Base-by-base conservation (phyloP, 106 monocot species). In the Allium sativum region DNA sequence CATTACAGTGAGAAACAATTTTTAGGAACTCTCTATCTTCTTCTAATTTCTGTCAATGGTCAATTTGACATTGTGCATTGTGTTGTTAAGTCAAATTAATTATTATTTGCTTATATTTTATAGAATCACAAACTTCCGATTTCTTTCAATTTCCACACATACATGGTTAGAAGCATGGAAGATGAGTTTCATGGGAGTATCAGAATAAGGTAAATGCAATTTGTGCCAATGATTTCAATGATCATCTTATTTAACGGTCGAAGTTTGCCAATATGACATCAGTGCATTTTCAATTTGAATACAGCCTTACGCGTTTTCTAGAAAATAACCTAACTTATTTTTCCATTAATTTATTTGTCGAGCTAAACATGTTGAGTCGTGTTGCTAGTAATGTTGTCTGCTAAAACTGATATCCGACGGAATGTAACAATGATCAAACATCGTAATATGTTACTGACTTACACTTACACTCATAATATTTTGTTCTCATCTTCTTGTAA, bases 81-180 rank as follows among this genome's bases (percentile, higher is more conserved):
- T 31, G 5, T 5, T 31, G 5, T 31, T 13, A 13, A 18, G 0
- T 63, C 40, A 16, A 52, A 52, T 40, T 51, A 12, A 51, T 10
- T 47, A 15, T 56, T 11, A 18, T 15, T 41, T 55, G 67, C 12
- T 68, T 21, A 65, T 31, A 53, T 68, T 78, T 81, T 64, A 1
- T 79, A 92, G 92, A 83, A 87, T 68, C 92, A 92, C 66, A 87
- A 79, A 65, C 63, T 92, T n/a, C 87, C 83, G n/a, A 53, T 66
- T 59, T 79, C 87, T 40, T 92, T 87, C 69, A 65, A 92, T 65
- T 92, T 92, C 60, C 92, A 92, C 19, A 92, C 84, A 47, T 92
- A 84, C 61, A 87, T 92, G 71, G 92, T 92, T 55, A 76, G 92
- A 45, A 87, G 92, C 81, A 92, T 92, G 92, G 92, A 92, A 77